Base-by-base conservation (phyloP, 495 filamentous ascomycete genomes). In the Hypoxylon perforatum region DNA sequence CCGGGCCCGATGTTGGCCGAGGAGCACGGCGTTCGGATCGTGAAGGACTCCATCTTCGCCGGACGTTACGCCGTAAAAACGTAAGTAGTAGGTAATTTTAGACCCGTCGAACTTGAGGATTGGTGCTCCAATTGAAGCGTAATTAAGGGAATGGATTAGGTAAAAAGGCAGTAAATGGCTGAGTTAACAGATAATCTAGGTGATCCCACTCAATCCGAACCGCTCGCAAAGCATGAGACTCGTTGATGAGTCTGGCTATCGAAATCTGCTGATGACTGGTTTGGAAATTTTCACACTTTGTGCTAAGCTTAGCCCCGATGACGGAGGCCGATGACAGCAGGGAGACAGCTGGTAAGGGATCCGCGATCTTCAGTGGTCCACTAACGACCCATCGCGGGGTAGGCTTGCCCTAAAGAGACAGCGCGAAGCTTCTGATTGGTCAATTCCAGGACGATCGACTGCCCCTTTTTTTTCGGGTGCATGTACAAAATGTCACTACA, bases 1-100 rank as follows among this genome's bases (percentile, higher is more conserved):
- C 95, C 95, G 25, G 95, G 95, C 42, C 88, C 94, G 73, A 97
- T 96, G 82, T 97, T 97, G 72, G 94, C 94, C 7, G 92, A 96
- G 48, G 93, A 97, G 81, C 93, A 96, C 42, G 94, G 94, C 15
- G 82, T 88, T 69, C 79, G 82, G 76, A 90, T 88, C 52, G 81
- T 75, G 73, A 88, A 89, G 6, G 82, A 85, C 69, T 84, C 76
- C 55, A 78, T 72, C 14, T 44, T 64, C 38, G 38, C 17, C 15
- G 12, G 14, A 41, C 3, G 17, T 15, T 42, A 42, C 14, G 8
- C 17, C 41, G 41, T 44, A 21, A 15, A n/a, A n/a, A n/a, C n/a
- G n/a, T n/a, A n/a, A n/a, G n/a, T n/a, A n/a, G n/a, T n/a, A n/a
- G n/a, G n/a, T n/a, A n/a, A n/a, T n/a, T 38, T 6, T 11, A 17